Base-by-base conservation (phyloP, 768 basidiomycete species). In the Sarcomyxa edulis region DNA sequence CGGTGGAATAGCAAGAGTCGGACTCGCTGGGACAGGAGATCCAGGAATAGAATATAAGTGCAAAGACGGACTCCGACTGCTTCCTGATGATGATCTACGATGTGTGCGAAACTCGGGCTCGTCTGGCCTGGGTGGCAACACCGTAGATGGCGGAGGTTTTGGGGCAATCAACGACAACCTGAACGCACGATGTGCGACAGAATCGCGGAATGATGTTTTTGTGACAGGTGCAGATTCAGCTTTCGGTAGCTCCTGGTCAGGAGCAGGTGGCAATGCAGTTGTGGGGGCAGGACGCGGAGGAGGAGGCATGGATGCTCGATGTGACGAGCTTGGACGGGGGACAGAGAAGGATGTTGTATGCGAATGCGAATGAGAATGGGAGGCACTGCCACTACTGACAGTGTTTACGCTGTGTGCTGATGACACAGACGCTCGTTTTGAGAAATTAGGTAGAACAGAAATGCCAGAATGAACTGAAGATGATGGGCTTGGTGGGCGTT, bases 211-310 rank as follows among this genome's bases (percentile, higher is more conserved):
- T 1, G 68, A 62, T 8, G 54, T 40, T 35, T 68, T 68, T 9
- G 58, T 36, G 9, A 56, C 35, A 12, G 53, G 44, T n/a, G 41
- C 34, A 7, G 47, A 36, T 19, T 47, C 45, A 16, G 48, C 41
- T 31, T 30, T 29, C 12, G 23, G 26, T 15, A 32, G 29, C 19
- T 40, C 46, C 19, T 48, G 44, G 22, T 47, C 32, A 3, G 43
- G 45, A 12, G 43, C 21, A 11, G 46, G 35, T 5, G 49, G 42
- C 7, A 45, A 37, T 4, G 38, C 40, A 34, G 71, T 71, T 19
- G 72, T 81, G 0, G 87, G 84, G 4, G 81, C 74, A 21, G 86
- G 86, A 10, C 82, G 78, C 20, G 77, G 82, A 12, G 85, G 86
- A 3, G 85, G 77, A 3, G 74, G 84, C 55, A 84, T 72, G 3